phyloP scores from a whole-genome alignment of 306 rosid genomes.

The Canavalia ensiformis region DNA sequence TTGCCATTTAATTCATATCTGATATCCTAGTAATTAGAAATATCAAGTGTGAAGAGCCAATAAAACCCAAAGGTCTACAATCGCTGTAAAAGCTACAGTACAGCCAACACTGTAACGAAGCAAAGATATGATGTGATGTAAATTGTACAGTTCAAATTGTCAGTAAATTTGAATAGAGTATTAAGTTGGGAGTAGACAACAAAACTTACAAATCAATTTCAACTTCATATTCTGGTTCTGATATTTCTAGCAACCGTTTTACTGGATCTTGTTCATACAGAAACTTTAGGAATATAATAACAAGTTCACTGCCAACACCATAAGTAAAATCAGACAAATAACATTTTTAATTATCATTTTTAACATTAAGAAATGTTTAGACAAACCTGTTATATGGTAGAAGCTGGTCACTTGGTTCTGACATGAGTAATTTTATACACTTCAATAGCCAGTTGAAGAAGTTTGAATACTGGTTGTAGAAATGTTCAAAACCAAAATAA shows the following conservation, averaged over 20 bases:
- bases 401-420: conserved; percentile 98
- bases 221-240: conserved; percentile 69
- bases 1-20: conserved; percentile 4
- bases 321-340: conserved; percentile 46
- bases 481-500: conserved; percentile 38
- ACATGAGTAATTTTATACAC: conserved; percentile 87
- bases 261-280: conserved; percentile 94
- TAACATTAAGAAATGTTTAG: conserved; percentile 44
- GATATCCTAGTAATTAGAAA: conserved; percentile 17
- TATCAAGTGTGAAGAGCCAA: conserved; percentile 22
- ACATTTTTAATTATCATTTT: conserved; percentile 25
- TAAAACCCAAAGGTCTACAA: conserved; percentile 17
- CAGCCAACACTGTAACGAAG: conserved; percentile 38
- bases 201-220: conserved; percentile 85
- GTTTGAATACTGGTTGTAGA: conserved; percentile 79
- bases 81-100: conserved; percentile 29
- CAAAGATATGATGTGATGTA: neutral
- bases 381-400: conserved; percentile 81
- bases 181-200: conserved; percentile 1
- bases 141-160: conserved; percentile 15
- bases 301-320: conserved; percentile 87
- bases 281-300: conserved; percentile 86
- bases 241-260: conserved; percentile 80
- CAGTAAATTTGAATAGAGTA: conserved; percentile 37
- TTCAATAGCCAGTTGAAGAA: conserved; percentile 97